These are phyloP conservation scores for Chlamydomonas sp. DNA, from an alignment of 139 green algal genomes.

Conservation along the genomic window DNA sequence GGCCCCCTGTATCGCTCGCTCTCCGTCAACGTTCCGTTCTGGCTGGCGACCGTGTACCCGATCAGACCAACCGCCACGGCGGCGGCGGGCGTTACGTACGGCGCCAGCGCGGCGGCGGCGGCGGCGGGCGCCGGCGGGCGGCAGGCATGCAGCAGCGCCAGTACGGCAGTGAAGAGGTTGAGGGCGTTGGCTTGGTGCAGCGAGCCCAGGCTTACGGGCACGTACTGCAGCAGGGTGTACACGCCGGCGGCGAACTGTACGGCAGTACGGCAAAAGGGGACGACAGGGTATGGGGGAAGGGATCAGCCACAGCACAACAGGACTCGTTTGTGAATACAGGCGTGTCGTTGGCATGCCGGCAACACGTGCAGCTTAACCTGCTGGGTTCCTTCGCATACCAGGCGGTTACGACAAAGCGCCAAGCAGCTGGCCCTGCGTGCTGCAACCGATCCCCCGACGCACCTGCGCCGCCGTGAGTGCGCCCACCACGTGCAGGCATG, in stretches of 20 bases:
- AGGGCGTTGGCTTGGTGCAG: slow-evolving; percentile 87
- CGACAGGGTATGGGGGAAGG: background rate
- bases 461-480: slow-evolving; percentile 69
- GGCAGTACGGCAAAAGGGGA: too few species aligned
- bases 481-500: slow-evolving; percentile 59
- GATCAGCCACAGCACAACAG: too few species aligned
- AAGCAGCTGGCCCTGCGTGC: background rate
- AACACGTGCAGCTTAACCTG: too few species aligned
- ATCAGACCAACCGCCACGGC: slow-evolving; percentile 57
- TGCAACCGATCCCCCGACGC: too few species aligned
- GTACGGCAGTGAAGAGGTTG: slow-evolving; percentile 87
- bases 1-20: background rate
- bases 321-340: too few species aligned
- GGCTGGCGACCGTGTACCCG: slow-evolving; percentile 57
- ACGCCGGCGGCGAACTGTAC: slow-evolving; percentile 83
- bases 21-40: slow-evolving; percentile 19
- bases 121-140: slow-evolving; percentile 41
- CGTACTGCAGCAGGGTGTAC: slow-evolving; percentile 89
- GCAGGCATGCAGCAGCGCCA: slow-evolving; percentile 86
- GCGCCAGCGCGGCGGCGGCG: slow-evolving; percentile 19
- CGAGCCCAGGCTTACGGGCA: slow-evolving; percentile 87
- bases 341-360: too few species aligned
- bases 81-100: slow-evolving; percentile 57
- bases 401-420: too few species aligned
- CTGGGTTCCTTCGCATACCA: too few species aligned